A percentile compares a stretch with the other conserved stretches of the same genome.
Evolutionary conservation across 2,329 filamentous ascomycete genomes (phyloP).

Genomic region (Emydomyces testavorans): DNA sequence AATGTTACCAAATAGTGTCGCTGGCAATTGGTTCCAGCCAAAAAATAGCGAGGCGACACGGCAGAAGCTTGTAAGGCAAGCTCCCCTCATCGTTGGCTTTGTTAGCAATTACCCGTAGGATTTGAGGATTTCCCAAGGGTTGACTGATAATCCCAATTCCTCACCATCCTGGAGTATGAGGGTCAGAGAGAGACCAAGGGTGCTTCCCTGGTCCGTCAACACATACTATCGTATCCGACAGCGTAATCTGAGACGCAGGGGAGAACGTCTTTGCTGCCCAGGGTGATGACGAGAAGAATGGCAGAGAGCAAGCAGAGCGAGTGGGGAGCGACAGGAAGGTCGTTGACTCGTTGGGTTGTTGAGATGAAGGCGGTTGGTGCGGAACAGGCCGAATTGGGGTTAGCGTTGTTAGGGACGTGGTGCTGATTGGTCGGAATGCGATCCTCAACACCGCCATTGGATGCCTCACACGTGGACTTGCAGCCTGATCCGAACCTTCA

Average conservation of each 20-base stretch:
- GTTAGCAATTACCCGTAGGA: no score
- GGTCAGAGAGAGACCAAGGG: no score
- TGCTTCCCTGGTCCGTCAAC: no score
- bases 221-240: no score
- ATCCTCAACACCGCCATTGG: conserved; percentile 8
- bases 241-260: conserved; percentile 7
- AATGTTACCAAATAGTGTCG: conserved; percentile 5
- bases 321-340: neutral
- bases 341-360: neutral
- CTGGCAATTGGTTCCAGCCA: conserved; percentile 14
- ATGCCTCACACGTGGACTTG: conserved; percentile 14
- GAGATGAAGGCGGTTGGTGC: neutral
- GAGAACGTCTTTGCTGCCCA: neutral
- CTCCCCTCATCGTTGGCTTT: conserved; percentile 2
- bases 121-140: no score
- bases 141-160: no score
- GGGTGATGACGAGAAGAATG: neutral
- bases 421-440: conserved; percentile 9
- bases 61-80: conserved; percentile 8
- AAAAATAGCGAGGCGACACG: conserved; percentile 11
- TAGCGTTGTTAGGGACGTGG: neutral
- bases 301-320: neutral
- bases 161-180: no score
- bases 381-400: conserved; percentile 7
- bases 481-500: conserved; percentile 5